Conservation (phyloP, 169 alveolate species). For the Plasmodium cynomolgi region DNA sequence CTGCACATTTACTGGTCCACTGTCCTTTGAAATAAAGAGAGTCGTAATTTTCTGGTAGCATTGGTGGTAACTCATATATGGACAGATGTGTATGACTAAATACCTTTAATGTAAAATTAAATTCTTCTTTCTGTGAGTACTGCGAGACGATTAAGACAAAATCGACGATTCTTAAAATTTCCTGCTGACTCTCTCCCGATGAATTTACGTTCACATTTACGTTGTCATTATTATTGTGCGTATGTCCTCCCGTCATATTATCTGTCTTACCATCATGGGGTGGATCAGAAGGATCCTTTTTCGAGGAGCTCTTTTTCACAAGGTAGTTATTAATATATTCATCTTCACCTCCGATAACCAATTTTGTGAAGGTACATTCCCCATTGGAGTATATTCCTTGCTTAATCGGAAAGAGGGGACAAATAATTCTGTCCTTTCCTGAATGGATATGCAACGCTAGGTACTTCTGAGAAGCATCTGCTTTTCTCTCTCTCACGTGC, state of each 20-base stretch:
- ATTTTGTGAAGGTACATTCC: constrained; percentile 85
- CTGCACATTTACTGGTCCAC: constrained; percentile 81
- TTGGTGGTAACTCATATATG: constrained; percentile 77
- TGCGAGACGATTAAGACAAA: constrained; percentile 79
- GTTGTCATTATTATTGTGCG: background rate
- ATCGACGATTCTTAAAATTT: constrained; percentile 55
- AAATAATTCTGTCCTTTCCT: constrained; percentile 78
- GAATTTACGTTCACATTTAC: background rate
- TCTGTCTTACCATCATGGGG: background rate
- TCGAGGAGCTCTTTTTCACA: background rate
- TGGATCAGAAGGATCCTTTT: background rate
- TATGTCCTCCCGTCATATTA: background rate
- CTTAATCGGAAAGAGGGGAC: constrained; percentile 84
- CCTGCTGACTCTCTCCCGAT: constrained; percentile 54
- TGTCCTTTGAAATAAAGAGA: constrained; percentile 75
- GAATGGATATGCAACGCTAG: constrained; percentile 84
- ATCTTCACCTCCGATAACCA: constrained; percentile 72
- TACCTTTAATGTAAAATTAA: constrained; percentile 78
- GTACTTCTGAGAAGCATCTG: constrained; percentile 78
- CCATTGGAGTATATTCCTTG: constrained; percentile 89
- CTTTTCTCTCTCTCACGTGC: constrained; percentile 78
- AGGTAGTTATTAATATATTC: background rate
- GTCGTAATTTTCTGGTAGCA: constrained; percentile 59
- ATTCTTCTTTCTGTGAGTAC: constrained; percentile 80
- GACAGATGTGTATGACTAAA: constrained; percentile 75